Conservation (phyloP, 768 basidiomycete species). For the Russula griseocarnosa region DNA sequence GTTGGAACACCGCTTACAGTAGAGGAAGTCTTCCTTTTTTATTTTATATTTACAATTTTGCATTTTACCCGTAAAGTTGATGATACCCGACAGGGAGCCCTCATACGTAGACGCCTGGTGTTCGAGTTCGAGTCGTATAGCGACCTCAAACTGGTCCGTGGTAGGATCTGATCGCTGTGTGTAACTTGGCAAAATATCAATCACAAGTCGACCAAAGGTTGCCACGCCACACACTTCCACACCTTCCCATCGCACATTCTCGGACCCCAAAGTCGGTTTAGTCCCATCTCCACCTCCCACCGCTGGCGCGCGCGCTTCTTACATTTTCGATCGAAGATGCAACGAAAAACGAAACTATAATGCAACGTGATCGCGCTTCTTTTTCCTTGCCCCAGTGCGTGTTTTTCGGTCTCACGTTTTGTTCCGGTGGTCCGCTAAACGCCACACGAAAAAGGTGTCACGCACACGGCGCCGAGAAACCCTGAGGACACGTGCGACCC, state of each 20-base stretch:
- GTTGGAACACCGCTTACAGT: not conserved
- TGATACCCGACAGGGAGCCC: not conserved
- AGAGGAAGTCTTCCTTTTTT: not conserved
- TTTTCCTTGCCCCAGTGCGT: too few relatives aligned
- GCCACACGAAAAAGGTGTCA: not conserved
- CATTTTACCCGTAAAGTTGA: not conserved
- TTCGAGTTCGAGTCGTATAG: not conserved
- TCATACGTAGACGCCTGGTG: not conserved
- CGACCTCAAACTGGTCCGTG: not conserved
- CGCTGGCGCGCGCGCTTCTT: not conserved
- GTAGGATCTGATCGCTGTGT: not conserved
- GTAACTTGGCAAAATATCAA: not conserved
- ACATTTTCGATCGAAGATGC: not conserved
- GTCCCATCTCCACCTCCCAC: slow-evolving; percentile 4
- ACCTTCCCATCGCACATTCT: not conserved
- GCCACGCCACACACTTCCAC: not conserved
- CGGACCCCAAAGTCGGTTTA: slow-evolving; percentile 14
- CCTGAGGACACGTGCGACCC: not conserved
- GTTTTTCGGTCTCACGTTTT: not conserved
- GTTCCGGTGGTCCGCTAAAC: not conserved
- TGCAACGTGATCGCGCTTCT: not conserved
- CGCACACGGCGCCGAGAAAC: not conserved
- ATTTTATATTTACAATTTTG: not conserved
- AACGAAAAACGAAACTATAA: slow-evolving; percentile 13
- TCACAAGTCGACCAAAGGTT: not conserved